Evolutionary conservation across 1,284 basidiomycete species (phyloP), one percentile per base, ranked within the genome.

Genomic region (Inonotus obliquus): DNA sequence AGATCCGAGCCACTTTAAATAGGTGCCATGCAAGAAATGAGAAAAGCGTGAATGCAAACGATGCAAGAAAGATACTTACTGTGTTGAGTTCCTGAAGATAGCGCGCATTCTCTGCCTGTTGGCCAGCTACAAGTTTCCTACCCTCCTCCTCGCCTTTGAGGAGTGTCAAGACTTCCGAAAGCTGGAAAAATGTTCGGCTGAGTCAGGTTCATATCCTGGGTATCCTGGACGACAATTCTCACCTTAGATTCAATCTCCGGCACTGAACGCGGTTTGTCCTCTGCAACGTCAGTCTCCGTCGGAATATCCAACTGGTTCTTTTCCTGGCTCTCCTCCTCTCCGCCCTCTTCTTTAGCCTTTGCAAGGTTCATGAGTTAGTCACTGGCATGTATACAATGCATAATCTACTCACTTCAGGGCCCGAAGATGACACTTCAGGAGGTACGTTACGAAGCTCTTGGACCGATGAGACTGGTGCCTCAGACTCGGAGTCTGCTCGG

Each of bases 1-100:
- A 2, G 85, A 77, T 67, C 92, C 91, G 32, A 94, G 79, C 92
- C 92, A 94, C 88, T 91, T n/a, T n/a, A n/a, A n/a, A n/a, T n/a
- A n/a, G n/a, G n/a, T n/a, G 52, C 3, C 25, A 53, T 10, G 29
- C 56, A 19, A 10, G 27, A 7, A n/a, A 27, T 25, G 51, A n/a
- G 13, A 44, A 11, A 21, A 17, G 41, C 7, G 7, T 17, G 41
- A 7, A 14, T 5, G n/a, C n/a, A 23, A 7, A 23, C 19, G 23
- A 49, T 25, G 21, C 23, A 41, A 39, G 49, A 29, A 10, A 45
- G 48, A 51, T 38, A 70, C 79, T 64, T 66, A 86, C 88, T 56
- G 77, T 75, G 67, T 90, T 91, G 38, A 91, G 77, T 69, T 91
- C 87, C 64, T 87, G 86, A 25, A 91, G 78, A 69, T 91, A 91